Conservation (phyloP, 805 yeast species). For the Saccharomycopsis babjevae region DNA sequence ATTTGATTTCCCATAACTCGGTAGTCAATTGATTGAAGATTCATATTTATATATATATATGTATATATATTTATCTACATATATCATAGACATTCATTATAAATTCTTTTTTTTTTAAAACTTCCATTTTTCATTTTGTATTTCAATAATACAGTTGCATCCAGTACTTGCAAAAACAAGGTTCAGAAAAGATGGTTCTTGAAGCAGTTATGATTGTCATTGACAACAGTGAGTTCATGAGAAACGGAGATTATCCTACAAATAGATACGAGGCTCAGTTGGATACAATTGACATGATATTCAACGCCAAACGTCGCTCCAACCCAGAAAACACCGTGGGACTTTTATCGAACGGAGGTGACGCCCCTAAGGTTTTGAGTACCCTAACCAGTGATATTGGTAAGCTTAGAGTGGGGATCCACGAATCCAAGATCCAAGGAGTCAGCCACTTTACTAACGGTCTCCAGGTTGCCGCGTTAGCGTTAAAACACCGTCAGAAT, state of each 20-base stretch:
- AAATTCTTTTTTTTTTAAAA: no score
- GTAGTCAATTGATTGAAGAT: neutral
- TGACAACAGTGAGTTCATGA: constrained; percentile 91
- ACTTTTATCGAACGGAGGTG: constrained; percentile 78
- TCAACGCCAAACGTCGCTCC: constrained; percentile 72
- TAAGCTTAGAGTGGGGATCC: constrained; percentile 72
- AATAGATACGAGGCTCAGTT: constrained; percentile 87
- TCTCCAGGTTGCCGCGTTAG: constrained; percentile 86
- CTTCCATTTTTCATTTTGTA: neutral
- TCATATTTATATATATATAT: no score
- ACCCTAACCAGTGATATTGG: constrained; percentile 85
- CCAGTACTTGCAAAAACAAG: neutral
- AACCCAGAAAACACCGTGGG: constrained; percentile 96
- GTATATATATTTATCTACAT: no score
- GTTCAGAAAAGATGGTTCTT: constrained; percentile 53
- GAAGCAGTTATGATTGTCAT: constrained; percentile 94
- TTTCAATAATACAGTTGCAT: no score
- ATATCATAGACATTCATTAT: no score
- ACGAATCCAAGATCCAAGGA: constrained; percentile 53
- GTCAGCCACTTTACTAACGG: constrained; percentile 63
- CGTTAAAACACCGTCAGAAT: constrained; percentile 92
- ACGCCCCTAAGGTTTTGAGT: constrained; percentile 75
- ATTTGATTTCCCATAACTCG: neutral
- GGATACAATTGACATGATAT: constrained; percentile 79
- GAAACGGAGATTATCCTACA: constrained; percentile 89